Evolutionary conservation across 805 yeast species (phyloP).

Genomic region (Cyberlindnera sargentensis): DNA sequence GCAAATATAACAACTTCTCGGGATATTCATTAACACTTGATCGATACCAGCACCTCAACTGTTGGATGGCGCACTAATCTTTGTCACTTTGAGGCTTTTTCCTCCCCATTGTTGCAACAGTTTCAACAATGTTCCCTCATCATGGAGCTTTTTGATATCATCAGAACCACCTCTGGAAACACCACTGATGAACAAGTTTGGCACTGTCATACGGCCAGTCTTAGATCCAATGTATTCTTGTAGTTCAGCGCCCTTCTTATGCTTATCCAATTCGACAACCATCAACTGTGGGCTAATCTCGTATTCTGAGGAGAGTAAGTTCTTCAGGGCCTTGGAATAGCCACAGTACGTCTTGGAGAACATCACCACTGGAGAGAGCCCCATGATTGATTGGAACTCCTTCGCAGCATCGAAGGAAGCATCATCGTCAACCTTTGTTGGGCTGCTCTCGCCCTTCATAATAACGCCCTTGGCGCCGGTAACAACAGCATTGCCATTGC

Average conservation of each 20-base stretch:
- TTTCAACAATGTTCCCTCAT: constrained; percentile 44
- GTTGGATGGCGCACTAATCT: constrained; percentile 53
- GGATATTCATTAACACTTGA: neutral
- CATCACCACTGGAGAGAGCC: constrained; percentile 57
- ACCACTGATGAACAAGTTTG: constrained; percentile 75
- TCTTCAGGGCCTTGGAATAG: constrained; percentile 64
- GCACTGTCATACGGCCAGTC: constrained; percentile 84
- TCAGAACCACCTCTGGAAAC: constrained; percentile 84
- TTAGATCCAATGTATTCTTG: constrained; percentile 62
- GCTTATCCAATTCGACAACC: constrained; percentile 78
- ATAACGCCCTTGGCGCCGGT: neutral
- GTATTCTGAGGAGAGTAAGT: constrained; percentile 54
- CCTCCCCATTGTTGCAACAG: constrained; percentile 59
- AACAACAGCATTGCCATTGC: neutral
- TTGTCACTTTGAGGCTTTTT: constrained; percentile 40
- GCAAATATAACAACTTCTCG: neutral
- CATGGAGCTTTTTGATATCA: constrained; percentile 62
- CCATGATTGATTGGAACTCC: constrained; percentile 50
- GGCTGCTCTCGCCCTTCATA: neutral
- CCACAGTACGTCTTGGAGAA: constrained; percentile 62
- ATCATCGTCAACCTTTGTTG: neutral
- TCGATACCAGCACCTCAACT: neutral
- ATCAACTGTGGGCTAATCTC: constrained; percentile 64
- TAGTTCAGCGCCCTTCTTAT: constrained; percentile 64
- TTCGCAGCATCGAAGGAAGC: constrained; percentile 39